These are phyloP conservation scores for Polyplosphaeria fusca DNA, from an alignment of 495 filamentous ascomycete species.

Conservation along the genomic window DNA sequence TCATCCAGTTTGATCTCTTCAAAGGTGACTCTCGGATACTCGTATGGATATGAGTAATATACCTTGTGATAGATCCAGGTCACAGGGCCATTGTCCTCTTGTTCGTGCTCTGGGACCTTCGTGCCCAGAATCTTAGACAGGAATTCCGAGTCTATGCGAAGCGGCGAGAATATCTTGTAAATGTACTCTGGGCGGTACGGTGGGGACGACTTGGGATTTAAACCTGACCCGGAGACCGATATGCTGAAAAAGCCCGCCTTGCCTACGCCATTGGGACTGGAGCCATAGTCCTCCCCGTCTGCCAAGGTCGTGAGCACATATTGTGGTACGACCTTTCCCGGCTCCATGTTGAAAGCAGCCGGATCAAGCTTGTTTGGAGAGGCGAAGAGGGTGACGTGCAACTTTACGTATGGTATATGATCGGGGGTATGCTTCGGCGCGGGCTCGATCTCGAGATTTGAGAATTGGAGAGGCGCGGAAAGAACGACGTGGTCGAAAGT, in stretches of 20 bases:
- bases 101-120: slow-evolving; percentile 13
- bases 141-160: slow-evolving; percentile 60
- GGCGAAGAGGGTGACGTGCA: slow-evolving; percentile 88
- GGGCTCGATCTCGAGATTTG: slow-evolving; percentile 58
- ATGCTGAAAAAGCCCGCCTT: slow-evolving; percentile 82
- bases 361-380: slow-evolving; percentile 67
- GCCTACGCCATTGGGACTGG: slow-evolving; percentile 59
- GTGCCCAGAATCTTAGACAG: slow-evolving; percentile 52
- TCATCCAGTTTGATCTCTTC: slow-evolving; percentile 69
- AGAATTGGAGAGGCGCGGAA: slow-evolving; percentile 72
- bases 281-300: slow-evolving; percentile 49
- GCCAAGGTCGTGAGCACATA: slow-evolving; percentile 80
- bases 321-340: slow-evolving; percentile 55
- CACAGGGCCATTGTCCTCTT: slow-evolving; percentile 48
- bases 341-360: slow-evolving; percentile 62
- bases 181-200: slow-evolving; percentile 63
- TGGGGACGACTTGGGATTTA: slow-evolving; percentile 51
- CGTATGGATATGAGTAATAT: slow-evolving; percentile 70
- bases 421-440: slow-evolving; percentile 56
- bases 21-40: slow-evolving; percentile 80
- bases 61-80: slow-evolving; percentile 73
- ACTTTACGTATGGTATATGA: slow-evolving; percentile 71
- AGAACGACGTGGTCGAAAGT: slow-evolving; percentile 77
- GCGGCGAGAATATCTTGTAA: slow-evolving; percentile 94
- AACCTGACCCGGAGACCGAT: slow-evolving; percentile 65